Conservation (phyloP, 805 yeast genomes). For the Blastobotrys robertii region DNA sequence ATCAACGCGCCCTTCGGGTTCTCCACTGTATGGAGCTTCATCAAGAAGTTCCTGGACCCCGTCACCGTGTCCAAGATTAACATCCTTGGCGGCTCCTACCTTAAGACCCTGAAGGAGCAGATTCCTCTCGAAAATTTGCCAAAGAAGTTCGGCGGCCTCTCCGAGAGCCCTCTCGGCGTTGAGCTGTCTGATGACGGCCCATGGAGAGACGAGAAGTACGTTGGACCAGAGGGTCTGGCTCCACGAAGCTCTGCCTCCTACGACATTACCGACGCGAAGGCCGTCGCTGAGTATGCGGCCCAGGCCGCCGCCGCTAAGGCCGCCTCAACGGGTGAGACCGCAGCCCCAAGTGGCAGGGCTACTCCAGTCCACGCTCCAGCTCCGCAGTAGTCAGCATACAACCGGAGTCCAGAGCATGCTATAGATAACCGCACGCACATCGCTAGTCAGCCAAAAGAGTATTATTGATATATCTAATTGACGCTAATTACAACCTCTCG, state of each 20-base stretch:
- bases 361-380: not conserved
- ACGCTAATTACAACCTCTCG: no score
- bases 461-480: no score
- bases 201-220: conserved; percentile 83
- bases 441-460: no score
- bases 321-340: not conserved
- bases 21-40: conserved; percentile 81
- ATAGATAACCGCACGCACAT: not conserved
- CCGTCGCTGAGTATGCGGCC: no score
- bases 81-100: conserved; percentile 71
- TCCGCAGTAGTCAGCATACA: not conserved
- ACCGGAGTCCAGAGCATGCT: not conserved
- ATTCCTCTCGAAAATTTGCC: conserved; percentile 93
- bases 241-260: conserved; percentile 32
- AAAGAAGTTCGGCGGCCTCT: conserved; percentile 76
- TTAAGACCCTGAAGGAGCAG: conserved; percentile 78
- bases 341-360: not conserved
- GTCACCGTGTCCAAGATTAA: conserved; percentile 93
- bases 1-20: conserved; percentile 98
- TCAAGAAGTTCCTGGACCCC: conserved; percentile 93
- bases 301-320: not conserved
- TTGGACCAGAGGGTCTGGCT: conserved; percentile 95
- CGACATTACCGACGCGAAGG: not conserved
- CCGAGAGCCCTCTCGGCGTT: conserved; percentile 64
- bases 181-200: conserved; percentile 90